Evolutionary conservation across 169 alveolate species (phyloP).

Genomic region (Eimeria acervulina): DNA sequence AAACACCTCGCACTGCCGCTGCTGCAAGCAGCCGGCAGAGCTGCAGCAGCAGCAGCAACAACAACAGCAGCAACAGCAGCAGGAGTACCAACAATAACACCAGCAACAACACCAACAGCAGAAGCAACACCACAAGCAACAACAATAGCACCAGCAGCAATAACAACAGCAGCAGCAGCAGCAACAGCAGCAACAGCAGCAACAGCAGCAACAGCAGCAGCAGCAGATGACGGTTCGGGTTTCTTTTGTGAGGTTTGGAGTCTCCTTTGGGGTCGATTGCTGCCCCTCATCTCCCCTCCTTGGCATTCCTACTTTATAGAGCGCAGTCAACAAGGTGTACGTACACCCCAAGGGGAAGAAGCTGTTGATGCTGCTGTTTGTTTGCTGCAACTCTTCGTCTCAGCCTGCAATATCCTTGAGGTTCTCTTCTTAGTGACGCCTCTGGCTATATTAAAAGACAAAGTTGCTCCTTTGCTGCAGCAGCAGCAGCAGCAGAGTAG

Average conservation of each 20-base stretch:
- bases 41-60: conserved; percentile 47
- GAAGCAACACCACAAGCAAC: conserved; percentile 23
- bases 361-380: conserved; percentile 13
- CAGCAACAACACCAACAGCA: not conserved
- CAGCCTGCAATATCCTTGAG: conserved; percentile 32
- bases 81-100: not conserved
- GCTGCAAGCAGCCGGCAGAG: conserved; percentile 15
- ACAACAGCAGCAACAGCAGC: conserved; percentile 55
- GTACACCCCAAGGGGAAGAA: not conserved
- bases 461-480: conserved; percentile 28
- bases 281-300: not conserved
- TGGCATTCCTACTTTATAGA: not conserved
- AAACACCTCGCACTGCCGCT: conserved; percentile 7
- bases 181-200: not conserved
- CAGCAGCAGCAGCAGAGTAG: conserved; percentile 43
- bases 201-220: conserved; percentile 54
- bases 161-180: conserved; percentile 53
- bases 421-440: conserved; percentile 30
- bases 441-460: not conserved
- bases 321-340: not conserved
- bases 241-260: not conserved
- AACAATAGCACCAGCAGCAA: conserved; percentile 14
- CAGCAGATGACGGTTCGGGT: not conserved
- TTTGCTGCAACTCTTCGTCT: conserved; percentile 11
- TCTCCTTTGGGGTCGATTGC: conserved; percentile 12